Conservation (phyloP, 2,329 filamentous ascomycete species). For the Aspergillus piperis region DNA sequence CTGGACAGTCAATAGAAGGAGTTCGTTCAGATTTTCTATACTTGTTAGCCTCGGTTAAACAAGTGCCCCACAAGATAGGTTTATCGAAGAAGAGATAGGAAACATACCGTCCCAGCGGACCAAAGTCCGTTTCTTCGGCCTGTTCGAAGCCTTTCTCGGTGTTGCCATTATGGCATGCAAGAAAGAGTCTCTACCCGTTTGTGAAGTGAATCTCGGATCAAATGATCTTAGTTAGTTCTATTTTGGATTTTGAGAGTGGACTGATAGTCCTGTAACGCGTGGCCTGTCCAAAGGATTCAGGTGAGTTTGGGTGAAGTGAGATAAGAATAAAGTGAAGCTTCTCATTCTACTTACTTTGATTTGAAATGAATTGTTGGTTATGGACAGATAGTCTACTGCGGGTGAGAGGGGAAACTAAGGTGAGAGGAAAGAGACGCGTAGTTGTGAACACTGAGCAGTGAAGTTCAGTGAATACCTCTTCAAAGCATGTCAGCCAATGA, state of each 20-base stretch:
- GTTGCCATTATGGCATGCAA: neutral
- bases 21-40: constrained; percentile 46
- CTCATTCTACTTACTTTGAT: neutral
- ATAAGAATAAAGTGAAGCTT: neutral
- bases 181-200: neutral
- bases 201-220: neutral
- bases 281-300: neutral
- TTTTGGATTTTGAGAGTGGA: neutral
- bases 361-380: neutral
- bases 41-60: constrained; percentile 16
- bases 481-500: no score
- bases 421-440: no score
- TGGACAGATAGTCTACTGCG: neutral
- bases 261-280: neutral
- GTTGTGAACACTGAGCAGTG: no score
- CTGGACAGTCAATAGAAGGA: constrained; percentile 46
- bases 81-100: neutral
- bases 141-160: constrained; percentile 20
- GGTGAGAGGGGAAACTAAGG: no score
- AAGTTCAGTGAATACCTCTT: no score
- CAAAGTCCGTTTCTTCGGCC: constrained; percentile 38
- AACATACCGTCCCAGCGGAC: constrained; percentile 47
- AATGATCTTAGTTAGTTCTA: neutral
- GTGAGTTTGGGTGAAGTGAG: neutral
- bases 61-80: neutral